Percentiles rank a stretch among this genome's conserved stretches.
phyloP scores from a whole-genome alignment of 306 rosid species.

The Casuarina cunninghamiana region DNA sequence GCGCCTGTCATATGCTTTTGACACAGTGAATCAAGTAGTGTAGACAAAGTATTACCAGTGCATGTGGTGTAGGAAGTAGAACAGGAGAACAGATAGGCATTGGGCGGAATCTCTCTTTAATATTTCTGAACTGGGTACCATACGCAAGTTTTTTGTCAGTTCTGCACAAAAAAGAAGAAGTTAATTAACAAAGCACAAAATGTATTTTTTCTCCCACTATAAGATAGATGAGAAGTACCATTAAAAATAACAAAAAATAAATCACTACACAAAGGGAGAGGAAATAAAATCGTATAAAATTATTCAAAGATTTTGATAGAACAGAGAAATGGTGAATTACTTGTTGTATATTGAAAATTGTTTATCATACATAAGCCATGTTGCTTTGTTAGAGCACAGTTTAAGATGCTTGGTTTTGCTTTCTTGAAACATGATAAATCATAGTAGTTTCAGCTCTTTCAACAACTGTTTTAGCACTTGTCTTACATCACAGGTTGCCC shows the following conservation, averaged over 20 bases:
- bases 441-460: not conserved
- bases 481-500: not conserved
- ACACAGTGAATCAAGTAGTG: constrained; percentile 22
- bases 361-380: not conserved
- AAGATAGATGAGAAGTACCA: no score
- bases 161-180: constrained; percentile 52
- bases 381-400: not conserved
- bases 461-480: not conserved
- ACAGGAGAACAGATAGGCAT: constrained; percentile 94
- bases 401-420: not conserved
- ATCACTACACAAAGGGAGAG: not conserved
- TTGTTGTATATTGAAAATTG: not conserved
- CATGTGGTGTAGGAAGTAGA: constrained; percentile 93
- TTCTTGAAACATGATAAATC: not conserved
- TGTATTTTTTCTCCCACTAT: not conserved
- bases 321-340: not conserved
- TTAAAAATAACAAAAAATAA: no score
- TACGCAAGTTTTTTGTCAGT: constrained; percentile 52
- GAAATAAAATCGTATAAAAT: not conserved
- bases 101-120: constrained; percentile 83
- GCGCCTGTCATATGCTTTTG: constrained; percentile 14
- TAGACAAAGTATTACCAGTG: constrained; percentile 59
- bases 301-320: no score
- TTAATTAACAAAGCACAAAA: constrained; percentile 23
- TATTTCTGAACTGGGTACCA: constrained; percentile 48